A percentile compares a stretch with the other conserved stretches of the same genome.
These are phyloP conservation scores for Taphrina populina DNA, from an alignment of 1,139 yeast species.

Conservation along the genomic window DNA sequence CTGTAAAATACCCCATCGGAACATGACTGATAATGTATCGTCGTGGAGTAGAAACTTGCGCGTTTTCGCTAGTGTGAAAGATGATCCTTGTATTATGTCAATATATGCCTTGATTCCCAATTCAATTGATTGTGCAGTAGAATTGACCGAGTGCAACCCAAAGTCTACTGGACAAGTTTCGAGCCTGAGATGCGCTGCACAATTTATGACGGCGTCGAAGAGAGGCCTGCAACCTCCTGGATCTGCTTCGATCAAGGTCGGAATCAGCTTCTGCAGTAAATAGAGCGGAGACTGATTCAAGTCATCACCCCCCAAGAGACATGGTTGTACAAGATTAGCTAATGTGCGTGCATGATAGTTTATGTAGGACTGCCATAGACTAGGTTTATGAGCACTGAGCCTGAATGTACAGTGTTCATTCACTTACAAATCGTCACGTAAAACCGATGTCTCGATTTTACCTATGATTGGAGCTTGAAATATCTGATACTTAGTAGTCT, in stretches of 20 bases:
- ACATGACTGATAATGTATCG: constrained; percentile 1
- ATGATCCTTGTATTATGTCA: constrained; percentile 10
- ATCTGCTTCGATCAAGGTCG: constrained; percentile 25
- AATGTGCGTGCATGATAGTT: no score
- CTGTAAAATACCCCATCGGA: constrained; percentile 24
- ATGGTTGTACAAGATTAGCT: no score
- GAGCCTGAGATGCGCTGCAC: constrained; percentile 18
- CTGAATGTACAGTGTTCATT: no score
- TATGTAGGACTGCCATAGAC: no score
- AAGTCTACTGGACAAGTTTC: constrained; percentile 7
- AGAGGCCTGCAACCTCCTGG: constrained; percentile 21
- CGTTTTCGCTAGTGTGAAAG: constrained; percentile 6
- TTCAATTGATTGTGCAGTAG: constrained; percentile 6
- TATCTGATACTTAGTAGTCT: no score
- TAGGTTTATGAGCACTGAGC: no score
- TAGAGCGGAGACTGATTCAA: no score
- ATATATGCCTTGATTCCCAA: constrained; percentile 15
- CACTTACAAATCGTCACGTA: no score
- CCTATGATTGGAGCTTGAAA: no score
- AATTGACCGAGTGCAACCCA: constrained; percentile 12
- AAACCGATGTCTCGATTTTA: no score
- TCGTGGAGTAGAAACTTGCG: constrained; percentile 1
- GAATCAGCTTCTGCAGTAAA: no score
- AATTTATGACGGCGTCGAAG: constrained; percentile 22
- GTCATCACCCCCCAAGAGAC: no score